These are phyloP conservation scores for Pythium phragmiticola DNA, from an alignment of 352 stramenopile genomes.

Conservation along the genomic window DNA sequence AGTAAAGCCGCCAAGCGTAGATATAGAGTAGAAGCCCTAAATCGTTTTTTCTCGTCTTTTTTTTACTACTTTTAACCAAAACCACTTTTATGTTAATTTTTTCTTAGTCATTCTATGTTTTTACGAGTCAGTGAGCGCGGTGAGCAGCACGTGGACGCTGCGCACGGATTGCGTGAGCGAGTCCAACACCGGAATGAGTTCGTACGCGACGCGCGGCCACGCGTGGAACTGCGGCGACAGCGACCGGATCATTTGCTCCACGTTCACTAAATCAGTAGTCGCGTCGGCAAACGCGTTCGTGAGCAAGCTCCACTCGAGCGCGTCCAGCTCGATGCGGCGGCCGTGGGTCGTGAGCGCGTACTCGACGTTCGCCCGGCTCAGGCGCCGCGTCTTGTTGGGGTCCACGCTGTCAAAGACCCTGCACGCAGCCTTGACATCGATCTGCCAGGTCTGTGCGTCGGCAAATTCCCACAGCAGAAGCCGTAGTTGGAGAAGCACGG, in stretches of 20 bases:
- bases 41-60: slow-evolving; percentile 1
- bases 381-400: slow-evolving; percentile 21
- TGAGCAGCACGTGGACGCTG: slow-evolving; percentile 51
- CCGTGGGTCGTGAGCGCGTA: slow-evolving; percentile 32
- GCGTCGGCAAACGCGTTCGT: slow-evolving; percentile 43
- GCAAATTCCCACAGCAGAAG: slow-evolving; percentile 54
- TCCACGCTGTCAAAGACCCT: slow-evolving; percentile 35
- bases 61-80: background rate
- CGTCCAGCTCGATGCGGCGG: slow-evolving; percentile 31
- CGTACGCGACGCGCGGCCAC: slow-evolving; percentile 44
- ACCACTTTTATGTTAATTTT: background rate
- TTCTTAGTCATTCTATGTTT: background rate
- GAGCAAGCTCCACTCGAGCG: slow-evolving; percentile 48
- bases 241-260: slow-evolving; percentile 36
- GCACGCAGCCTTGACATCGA: slow-evolving; percentile 36
- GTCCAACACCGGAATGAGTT: slow-evolving; percentile 54
- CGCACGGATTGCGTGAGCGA: slow-evolving; percentile 53
- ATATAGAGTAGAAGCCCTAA: slow-evolving; percentile 23
- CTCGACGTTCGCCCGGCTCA: slow-evolving; percentile 44
- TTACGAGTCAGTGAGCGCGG: background rate
- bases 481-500: slow-evolving; percentile 37
- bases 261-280: slow-evolving; percentile 36
- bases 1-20: slow-evolving; percentile 36
- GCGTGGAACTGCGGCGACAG: slow-evolving; percentile 37
- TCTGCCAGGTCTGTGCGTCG: slow-evolving; percentile 38